Evolutionary conservation across 2,329 filamentous ascomycete species (phyloP).

Genomic region (Emmonsia crescens): DNA sequence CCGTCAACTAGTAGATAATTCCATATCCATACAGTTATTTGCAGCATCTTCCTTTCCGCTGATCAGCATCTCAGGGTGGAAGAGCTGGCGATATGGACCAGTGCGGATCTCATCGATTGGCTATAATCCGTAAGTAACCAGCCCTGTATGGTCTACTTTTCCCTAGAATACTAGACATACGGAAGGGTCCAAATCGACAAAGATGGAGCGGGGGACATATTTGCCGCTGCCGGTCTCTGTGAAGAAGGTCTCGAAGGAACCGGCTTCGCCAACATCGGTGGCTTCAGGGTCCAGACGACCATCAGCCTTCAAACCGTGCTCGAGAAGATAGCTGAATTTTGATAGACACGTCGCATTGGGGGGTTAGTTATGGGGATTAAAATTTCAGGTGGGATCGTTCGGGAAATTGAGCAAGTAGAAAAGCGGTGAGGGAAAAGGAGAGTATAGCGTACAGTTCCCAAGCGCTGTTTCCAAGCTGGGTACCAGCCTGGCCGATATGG

Average conservation of each 20-base stretch:
- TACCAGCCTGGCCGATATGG: conserved; percentile 58
- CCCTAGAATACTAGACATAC: conserved; percentile 26
- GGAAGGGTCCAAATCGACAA: conserved; percentile 55
- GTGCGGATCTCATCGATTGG: conserved; percentile 58
- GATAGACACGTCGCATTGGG: neutral
- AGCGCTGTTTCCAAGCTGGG: conserved; percentile 56
- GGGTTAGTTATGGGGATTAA: neutral
- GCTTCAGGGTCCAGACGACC: conserved; percentile 48
- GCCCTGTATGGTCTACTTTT: neutral
- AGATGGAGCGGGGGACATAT: conserved; percentile 58
- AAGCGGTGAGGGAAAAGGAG: conserved; percentile 15
- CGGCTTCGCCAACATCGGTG: conserved; percentile 42
- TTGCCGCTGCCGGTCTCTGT: conserved; percentile 53
- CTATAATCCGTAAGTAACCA: conserved; percentile 16
- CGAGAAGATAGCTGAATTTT: conserved; percentile 48
- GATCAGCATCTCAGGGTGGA: conserved; percentile 56
- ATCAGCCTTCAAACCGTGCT: conserved; percentile 53
- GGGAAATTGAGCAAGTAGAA: conserved; percentile 1
- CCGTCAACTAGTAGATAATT: too few relatives aligned
- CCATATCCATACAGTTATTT: conserved; percentile 47
- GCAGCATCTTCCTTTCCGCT: conserved; percentile 60
- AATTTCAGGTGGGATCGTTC: neutral
- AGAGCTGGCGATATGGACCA: conserved; percentile 51
- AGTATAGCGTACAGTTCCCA: conserved; percentile 55
- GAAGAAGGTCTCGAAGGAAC: conserved; percentile 57